Conservation (phyloP, 108 stramenopile species). For the Cafeteria roenbergensis region DNA sequence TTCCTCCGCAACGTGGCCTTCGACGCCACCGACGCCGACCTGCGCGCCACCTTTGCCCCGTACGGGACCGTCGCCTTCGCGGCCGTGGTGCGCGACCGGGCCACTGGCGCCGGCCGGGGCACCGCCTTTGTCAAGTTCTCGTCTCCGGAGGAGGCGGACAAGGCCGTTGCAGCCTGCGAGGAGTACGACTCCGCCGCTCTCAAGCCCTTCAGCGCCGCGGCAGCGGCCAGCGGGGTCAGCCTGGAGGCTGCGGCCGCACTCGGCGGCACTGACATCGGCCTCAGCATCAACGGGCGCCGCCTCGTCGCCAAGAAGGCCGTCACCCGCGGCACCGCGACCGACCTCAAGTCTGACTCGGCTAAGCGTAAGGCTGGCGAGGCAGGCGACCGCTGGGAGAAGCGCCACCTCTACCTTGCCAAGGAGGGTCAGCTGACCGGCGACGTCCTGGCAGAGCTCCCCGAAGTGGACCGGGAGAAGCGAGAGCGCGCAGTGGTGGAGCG, state of each 20-base stretch:
- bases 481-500: slow-evolving; percentile 69
- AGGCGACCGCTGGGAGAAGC: slow-evolving; percentile 54
- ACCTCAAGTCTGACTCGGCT: too few relatives aligned
- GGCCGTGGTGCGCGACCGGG: slow-evolving; percentile 69
- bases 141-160: slow-evolving; percentile 8
- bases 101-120: slow-evolving; percentile 59
- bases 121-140: slow-evolving; percentile 75
- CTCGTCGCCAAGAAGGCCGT: too few relatives aligned
- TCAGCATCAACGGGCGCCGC: slow-evolving; percentile 48
- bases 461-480: slow-evolving; percentile 71
- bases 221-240: slow-evolving; percentile 35
- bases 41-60: slow-evolving; percentile 59
- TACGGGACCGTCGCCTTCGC: slow-evolving; percentile 68
- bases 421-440: slow-evolving; percentile 65
- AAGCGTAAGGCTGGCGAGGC: slow-evolving; percentile 43
- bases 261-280: slow-evolving; percentile 53
- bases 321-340: slow-evolving; percentile 20
- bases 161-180: background rate
- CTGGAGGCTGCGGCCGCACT: slow-evolving; percentile 63
- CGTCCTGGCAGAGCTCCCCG: slow-evolving; percentile 45
- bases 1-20: slow-evolving; percentile 90
- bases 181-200: background rate
- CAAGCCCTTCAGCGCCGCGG: background rate
- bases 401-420: slow-evolving; percentile 78
- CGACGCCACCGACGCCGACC: slow-evolving; percentile 67